Percentiles rank a stretch among this genome's conserved stretches.
phyloP scores from a whole-genome alignment of 306 rosid species.

The Adenanthera pavonina region DNA sequence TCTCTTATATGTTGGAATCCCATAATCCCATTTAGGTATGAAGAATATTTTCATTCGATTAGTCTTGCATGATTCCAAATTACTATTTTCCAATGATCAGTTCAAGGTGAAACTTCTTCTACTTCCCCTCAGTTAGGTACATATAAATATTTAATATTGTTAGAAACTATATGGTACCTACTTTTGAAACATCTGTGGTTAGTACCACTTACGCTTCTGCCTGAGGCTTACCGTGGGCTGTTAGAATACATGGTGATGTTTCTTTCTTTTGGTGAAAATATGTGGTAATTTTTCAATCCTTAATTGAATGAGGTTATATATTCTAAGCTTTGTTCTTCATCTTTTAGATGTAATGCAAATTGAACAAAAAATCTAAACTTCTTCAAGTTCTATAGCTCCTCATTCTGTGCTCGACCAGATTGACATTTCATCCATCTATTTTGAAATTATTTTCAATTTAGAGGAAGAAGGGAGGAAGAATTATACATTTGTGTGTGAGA shows the following conservation, averaged over 20 bases:
- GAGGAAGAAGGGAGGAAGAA: not conserved
- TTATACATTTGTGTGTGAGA: not conserved
- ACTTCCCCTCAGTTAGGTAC: not conserved
- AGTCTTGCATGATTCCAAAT: not conserved
- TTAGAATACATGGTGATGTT: not conserved
- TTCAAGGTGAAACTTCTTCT: not conserved
- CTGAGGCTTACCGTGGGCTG: conserved; percentile 1
- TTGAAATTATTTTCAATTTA: not conserved
- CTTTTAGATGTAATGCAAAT: not conserved
- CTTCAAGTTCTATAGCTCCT: not conserved
- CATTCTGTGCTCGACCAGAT: not conserved
- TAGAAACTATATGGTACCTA: conserved; percentile 9
- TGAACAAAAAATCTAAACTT: not conserved
- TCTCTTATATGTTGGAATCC: not conserved
- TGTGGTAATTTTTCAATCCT: not conserved
- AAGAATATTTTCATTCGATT: conserved; percentile 16
- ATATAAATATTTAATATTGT: not conserved
- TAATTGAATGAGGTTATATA: not conserved
- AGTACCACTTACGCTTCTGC: not conserved
- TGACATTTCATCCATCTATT: not conserved
- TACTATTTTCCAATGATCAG: conserved; percentile 8
- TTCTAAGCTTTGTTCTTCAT: not conserved
- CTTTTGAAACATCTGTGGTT: conserved; percentile 12
- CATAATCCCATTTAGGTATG: conserved; percentile 8
- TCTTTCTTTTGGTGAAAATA: not conserved